A percentile compares a stretch with the other conserved stretches of the same genome.
Conservation (phyloP, 1,284 basidiomycete genomes). For the Somion occarium region DNA sequence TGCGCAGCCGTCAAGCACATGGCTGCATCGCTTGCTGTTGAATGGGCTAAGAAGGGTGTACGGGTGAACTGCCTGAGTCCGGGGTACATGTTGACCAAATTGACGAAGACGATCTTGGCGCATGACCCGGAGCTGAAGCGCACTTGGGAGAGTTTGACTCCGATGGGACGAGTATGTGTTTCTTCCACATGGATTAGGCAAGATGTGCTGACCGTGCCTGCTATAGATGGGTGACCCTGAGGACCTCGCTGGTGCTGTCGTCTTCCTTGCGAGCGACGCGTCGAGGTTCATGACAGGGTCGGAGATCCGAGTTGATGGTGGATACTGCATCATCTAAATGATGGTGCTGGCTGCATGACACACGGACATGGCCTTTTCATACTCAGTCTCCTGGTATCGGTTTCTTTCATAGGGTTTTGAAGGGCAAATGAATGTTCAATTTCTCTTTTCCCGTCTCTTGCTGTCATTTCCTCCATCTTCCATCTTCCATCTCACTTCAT, state of each 20-base stretch:
- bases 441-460: not conserved
- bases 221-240: slow-evolving; percentile 72
- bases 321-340: slow-evolving; percentile 66
- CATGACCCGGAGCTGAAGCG: slow-evolving; percentile 73
- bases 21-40: slow-evolving; percentile 81
- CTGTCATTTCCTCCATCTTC: not conserved
- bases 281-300: slow-evolving; percentile 84
- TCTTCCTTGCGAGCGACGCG: slow-evolving; percentile 83
- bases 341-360: too few relatives aligned
- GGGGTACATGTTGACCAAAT: slow-evolving; percentile 87
- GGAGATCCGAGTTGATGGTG: slow-evolving; percentile 84
- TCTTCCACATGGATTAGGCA: not conserved
- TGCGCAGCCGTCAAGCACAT: slow-evolving; percentile 78
- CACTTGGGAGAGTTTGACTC: slow-evolving; percentile 88
- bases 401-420: too few relatives aligned
- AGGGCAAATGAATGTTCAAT: too few relatives aligned
- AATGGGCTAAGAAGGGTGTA: slow-evolving; percentile 85
- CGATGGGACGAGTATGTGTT: slow-evolving; percentile 75
- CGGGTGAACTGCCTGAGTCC: slow-evolving; percentile 82
- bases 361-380: too few relatives aligned
- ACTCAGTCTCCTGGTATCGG: not conserved
- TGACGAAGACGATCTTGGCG: slow-evolving; percentile 77
- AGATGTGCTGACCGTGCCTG: slow-evolving; percentile 8
- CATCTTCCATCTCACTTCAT: not conserved
- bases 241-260: slow-evolving; percentile 73